phyloP scores from a whole-genome alignment of 2,329 filamentous ascomycete genomes.

The Diaporthe citrichinensis region DNA sequence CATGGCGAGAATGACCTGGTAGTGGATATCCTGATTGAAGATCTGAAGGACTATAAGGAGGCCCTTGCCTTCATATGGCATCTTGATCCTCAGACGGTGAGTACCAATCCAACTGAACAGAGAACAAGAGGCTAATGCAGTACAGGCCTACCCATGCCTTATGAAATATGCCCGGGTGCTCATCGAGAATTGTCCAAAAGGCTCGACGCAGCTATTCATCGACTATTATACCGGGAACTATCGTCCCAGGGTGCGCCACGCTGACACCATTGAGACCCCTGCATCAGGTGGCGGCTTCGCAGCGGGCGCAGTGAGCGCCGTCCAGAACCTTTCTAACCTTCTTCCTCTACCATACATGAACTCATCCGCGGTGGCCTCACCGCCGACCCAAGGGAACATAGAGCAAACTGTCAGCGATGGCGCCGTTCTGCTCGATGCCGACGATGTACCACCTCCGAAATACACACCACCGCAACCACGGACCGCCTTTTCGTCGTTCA shows the following conservation, averaged over 20 bases:
- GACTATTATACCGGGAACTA: slow-evolving; percentile 95
- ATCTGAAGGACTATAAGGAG: slow-evolving; percentile 90
- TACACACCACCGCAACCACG: slow-evolving; percentile 88
- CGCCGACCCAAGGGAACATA: slow-evolving; percentile 64
- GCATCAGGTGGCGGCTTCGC: slow-evolving; percentile 58
- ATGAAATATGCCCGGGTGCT: slow-evolving; percentile 97
- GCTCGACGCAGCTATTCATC: slow-evolving; percentile 90
- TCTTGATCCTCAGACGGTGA: slow-evolving; percentile 81
- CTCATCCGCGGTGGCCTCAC: slow-evolving; percentile 68
- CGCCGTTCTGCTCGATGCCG: slow-evolving; percentile 64
- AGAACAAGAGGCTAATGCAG: slow-evolving; percentile 49
- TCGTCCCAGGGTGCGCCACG: slow-evolving; percentile 75
- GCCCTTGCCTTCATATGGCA: slow-evolving; percentile 94
- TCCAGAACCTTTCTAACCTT: slow-evolving; percentile 88
- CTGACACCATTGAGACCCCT: slow-evolving; percentile 53
- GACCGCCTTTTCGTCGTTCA: slow-evolving; percentile 95
- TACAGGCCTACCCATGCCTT: slow-evolving; percentile 84
- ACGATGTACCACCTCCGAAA: slow-evolving; percentile 62
- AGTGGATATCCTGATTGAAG: slow-evolving; percentile 95
- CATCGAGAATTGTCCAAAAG: slow-evolving; percentile 85
- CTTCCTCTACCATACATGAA: slow-evolving; percentile 91
- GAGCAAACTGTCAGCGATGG: slow-evolving; percentile 68
- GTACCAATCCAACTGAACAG: slow-evolving; percentile 49
- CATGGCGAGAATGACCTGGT: slow-evolving; percentile 95
- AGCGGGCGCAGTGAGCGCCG: slow-evolving; percentile 77